phyloP scores from a whole-genome alignment of 192 early-diverging fungal species.

The Mortierella alpina region DNA sequence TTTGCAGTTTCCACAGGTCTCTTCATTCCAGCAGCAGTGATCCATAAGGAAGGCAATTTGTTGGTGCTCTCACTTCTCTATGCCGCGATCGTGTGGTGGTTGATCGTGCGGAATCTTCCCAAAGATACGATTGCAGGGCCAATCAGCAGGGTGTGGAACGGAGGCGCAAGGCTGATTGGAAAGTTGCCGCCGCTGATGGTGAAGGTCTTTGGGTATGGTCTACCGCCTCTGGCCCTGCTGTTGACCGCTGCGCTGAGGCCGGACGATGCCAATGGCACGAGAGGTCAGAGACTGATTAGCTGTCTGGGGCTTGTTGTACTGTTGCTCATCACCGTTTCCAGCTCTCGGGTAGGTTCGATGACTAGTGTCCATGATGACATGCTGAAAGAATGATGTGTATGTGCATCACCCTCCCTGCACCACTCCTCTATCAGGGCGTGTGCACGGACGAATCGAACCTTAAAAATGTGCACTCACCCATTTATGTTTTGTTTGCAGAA shows the following conservation, averaged over 20 bases:
- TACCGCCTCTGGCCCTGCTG: slow-evolving; percentile 55
- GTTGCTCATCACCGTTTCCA: slow-evolving; percentile 52
- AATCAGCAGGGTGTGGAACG: slow-evolving; percentile 20
- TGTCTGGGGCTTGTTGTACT: slow-evolving; percentile 77
- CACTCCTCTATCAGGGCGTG: no score
- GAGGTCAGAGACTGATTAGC: slow-evolving; percentile 78
- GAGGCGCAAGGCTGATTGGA: slow-evolving; percentile 14
- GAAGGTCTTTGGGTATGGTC: slow-evolving; percentile 32
- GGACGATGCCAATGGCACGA: slow-evolving; percentile 61
- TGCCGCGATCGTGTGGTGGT: slow-evolving; percentile 41
- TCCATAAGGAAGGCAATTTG: slow-evolving; percentile 44
- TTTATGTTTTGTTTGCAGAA: slow-evolving; percentile 37
- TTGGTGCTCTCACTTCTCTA: slow-evolving; percentile 40
- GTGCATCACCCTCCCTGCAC: not conserved
- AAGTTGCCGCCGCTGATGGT: slow-evolving; percentile 18
- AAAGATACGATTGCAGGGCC: slow-evolving; percentile 14
- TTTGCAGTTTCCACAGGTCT: slow-evolving; percentile 41
- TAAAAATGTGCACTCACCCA: not conserved
- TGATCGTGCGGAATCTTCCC: slow-evolving; percentile 25
- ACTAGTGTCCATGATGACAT: not conserved
- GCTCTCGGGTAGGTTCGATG: slow-evolving; percentile 59
- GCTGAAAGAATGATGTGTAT: not conserved
- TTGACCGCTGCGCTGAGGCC: slow-evolving; percentile 67
- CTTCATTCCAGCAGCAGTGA: slow-evolving; percentile 41
- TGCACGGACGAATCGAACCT: no score